phyloP scores from a whole-genome alignment of 148 eudicot genomes.

The Nepenthes mirabilis region DNA sequence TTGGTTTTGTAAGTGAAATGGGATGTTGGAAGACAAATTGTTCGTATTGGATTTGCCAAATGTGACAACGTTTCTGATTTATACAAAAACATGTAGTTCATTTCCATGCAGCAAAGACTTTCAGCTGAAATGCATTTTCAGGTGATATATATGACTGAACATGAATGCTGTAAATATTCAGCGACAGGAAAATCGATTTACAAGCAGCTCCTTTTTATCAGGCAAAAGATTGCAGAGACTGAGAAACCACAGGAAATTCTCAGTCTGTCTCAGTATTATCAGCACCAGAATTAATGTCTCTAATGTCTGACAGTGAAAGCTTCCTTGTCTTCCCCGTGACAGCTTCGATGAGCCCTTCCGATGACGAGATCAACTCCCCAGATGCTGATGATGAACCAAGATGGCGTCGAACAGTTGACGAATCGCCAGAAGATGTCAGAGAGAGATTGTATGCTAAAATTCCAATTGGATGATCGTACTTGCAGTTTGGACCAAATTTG shows the following conservation, averaged over 20 bases:
- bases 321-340: constrained; percentile 36
- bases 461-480: constrained; percentile 84
- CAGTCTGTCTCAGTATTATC: constrained; percentile 46
- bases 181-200: constrained; percentile 57
- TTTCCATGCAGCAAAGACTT: constrained; percentile 16
- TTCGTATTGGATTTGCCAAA: constrained; percentile 37
- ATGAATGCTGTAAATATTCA: constrained; percentile 62
- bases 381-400: constrained; percentile 58
- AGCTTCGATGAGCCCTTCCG: constrained; percentile 38
- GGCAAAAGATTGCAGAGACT: constrained; percentile 29
- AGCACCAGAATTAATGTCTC: constrained; percentile 49
- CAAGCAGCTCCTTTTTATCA: constrained; percentile 29
- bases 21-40: constrained; percentile 22
- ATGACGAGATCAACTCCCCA: constrained; percentile 23
- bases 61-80: constrained; percentile 43
- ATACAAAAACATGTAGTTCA: constrained; percentile 36
- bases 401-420: constrained; percentile 40
- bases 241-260: constrained; percentile 15
- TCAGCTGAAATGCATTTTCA: constrained; percentile 25
- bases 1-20: constrained; percentile 18
- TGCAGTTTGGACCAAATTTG: constrained; percentile 96
- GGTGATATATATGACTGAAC: constrained; percentile 20
- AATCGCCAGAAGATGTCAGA: constrained; percentile 41
- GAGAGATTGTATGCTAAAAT: constrained; percentile 46
- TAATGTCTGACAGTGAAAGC: constrained; percentile 54